Evolutionary conservation across 106 monocot species (phyloP).

Genomic region (Dioscorea zingiberensis): DNA sequence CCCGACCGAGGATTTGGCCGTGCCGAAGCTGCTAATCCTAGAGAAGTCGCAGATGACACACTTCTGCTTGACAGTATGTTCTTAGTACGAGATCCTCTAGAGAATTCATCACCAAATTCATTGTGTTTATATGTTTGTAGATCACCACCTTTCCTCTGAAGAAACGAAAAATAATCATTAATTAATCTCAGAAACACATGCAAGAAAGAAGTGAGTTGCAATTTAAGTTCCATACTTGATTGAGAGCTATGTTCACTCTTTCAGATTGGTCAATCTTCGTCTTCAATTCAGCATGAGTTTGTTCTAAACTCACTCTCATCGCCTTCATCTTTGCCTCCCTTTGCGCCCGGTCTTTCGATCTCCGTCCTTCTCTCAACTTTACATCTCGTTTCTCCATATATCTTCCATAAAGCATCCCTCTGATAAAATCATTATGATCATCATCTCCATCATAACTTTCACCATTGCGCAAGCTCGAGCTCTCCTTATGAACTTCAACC

Average conservation of each 20-base stretch:
- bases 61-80: neutral
- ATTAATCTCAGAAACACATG: neutral
- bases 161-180: neutral
- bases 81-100: neutral
- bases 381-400: slow-evolving; percentile 81
- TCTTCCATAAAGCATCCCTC: slow-evolving; percentile 67
- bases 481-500: slow-evolving; percentile 17
- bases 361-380: slow-evolving; percentile 67
- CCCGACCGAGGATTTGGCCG: no score
- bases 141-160: no score
- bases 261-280: neutral
- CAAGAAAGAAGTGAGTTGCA: neutral
- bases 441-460: no score
- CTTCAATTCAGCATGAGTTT: neutral
- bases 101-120: neutral
- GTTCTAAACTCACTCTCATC: slow-evolving; percentile 33
- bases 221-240: neutral
- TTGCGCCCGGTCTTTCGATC: slow-evolving; percentile 44
- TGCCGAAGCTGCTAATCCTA: neutral
- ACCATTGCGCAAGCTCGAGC: slow-evolving; percentile 33
- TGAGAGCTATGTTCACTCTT: neutral
- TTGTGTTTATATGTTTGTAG: no score
- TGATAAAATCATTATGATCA: slow-evolving; percentile 44
- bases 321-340: slow-evolving; percentile 72
- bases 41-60: neutral